Conservation (phyloP, 306 rosid genomes). For the Dryas octopetala region DNA sequence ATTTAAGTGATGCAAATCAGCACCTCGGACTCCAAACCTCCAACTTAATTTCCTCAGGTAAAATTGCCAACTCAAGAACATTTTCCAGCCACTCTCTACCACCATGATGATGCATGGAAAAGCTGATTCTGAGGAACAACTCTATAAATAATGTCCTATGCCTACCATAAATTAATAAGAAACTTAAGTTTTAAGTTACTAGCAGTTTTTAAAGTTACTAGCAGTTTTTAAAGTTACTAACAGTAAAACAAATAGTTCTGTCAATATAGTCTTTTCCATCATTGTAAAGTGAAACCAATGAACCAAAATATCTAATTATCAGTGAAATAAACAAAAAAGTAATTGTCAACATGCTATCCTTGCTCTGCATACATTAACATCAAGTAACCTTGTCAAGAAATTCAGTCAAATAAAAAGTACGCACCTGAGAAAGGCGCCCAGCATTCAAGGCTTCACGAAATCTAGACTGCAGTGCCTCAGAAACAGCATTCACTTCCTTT, state of each 20-base stretch:
- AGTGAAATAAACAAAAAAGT: not conserved
- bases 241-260: not conserved
- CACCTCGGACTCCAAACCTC: conserved; percentile 6
- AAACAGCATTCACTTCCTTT: conserved; percentile 93
- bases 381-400: conserved; percentile 14
- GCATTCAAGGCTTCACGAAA: conserved; percentile 93
- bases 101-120: not conserved
- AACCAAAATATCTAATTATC: not conserved
- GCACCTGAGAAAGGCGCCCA: conserved; percentile 98
- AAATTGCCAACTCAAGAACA: not conserved
- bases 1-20: not conserved
- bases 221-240: not conserved
- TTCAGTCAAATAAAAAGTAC: conserved; percentile 18
- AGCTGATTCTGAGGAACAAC: not conserved
- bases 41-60: conserved; percentile 1
- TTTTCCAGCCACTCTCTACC: not conserved
- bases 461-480: conserved; percentile 83
- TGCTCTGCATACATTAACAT: not conserved
- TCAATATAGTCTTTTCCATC: not conserved
- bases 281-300: not conserved
- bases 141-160: not conserved
- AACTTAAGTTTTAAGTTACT: too few species aligned
- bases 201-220: too few species aligned
- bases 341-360: not conserved
- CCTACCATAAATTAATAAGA: too few species aligned